phyloP scores from a whole-genome alignment of 2,329 filamentous ascomycete genomes.

The Fusarium buharicum region DNA sequence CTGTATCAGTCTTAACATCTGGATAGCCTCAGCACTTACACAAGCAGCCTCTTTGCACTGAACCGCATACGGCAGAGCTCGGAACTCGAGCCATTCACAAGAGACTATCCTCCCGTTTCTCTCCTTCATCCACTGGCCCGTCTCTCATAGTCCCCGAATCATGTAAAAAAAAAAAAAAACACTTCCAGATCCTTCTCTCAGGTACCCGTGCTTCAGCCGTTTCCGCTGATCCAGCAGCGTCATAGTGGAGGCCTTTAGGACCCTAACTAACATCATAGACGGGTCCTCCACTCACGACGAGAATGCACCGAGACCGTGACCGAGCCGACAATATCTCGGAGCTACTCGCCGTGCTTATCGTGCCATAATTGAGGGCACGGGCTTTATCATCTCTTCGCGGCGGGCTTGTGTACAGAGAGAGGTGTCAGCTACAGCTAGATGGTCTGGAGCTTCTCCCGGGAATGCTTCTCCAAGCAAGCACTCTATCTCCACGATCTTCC shows the following conservation, averaged over 20 bases:
- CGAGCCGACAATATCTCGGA: constrained; percentile 34
- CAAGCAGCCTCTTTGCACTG: neutral
- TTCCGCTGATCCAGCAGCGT: constrained; percentile 29
- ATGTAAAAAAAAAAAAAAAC: neutral
- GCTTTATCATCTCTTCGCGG: neutral
- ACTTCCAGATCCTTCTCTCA: constrained; percentile 27
- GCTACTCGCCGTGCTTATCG: constrained; percentile 20
- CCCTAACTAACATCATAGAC: constrained; percentile 15
- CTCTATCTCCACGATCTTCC: constrained; percentile 18
- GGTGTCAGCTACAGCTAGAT: too few species aligned
- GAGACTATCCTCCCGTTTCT: constrained; percentile 21
- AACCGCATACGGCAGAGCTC: constrained; percentile 25
- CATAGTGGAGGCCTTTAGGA: constrained; percentile 34
- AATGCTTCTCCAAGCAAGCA: neutral
- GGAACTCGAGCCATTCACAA: constrained; percentile 6
- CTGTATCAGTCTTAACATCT: neutral
- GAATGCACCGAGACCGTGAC: constrained; percentile 34
- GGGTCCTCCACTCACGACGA: constrained; percentile 18
- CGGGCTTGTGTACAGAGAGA: too few species aligned
- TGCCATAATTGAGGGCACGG: constrained; percentile 18
- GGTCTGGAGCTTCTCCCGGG: too few species aligned
- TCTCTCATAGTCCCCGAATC: constrained; percentile 1
- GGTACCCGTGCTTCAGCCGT: constrained; percentile 22
- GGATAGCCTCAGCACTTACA: constrained; percentile 20
- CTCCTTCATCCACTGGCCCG: constrained; percentile 16